phyloP scores from a whole-genome alignment of 148 eudicot species.

The Linanthus parryae region DNA sequence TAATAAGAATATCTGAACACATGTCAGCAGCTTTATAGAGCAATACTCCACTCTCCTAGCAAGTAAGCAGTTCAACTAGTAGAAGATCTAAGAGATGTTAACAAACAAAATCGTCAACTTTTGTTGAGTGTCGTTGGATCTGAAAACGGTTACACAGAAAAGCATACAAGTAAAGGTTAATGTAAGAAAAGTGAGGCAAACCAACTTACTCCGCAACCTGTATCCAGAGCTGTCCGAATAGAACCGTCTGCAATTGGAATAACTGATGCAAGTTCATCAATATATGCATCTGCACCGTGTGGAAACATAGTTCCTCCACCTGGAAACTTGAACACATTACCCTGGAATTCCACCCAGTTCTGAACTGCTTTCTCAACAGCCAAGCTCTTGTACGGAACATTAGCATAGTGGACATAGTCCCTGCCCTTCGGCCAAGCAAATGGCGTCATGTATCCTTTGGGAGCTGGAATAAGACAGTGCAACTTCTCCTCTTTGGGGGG shows the following conservation, averaged over 20 bases:
- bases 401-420: conserved; percentile 77
- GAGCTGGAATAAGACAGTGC: conserved; percentile 81
- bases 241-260: conserved; percentile 72
- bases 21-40: too few species aligned
- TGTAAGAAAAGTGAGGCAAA: neutral
- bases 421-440: conserved; percentile 86
- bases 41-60: too few species aligned
- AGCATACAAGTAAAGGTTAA: too few species aligned
- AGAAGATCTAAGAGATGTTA: too few species aligned
- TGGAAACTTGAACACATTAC: conserved; percentile 76
- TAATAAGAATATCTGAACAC: too few species aligned
- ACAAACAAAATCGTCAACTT: too few species aligned
- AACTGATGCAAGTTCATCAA: conserved; percentile 77
- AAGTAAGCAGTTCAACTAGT: too few species aligned
- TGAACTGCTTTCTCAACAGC: conserved; percentile 78
- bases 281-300: conserved; percentile 86
- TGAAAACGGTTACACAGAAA: too few species aligned
- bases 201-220: conserved; percentile 8
- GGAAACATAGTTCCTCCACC: conserved; percentile 95
- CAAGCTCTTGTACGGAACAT: conserved; percentile 76
- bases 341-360: conserved; percentile 78
- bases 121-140: too few species aligned
- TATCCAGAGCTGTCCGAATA: conserved; percentile 11
- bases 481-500: conserved; percentile 62
- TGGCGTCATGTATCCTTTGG: conserved; percentile 69